Conservation (phyloP, 208 protist genomes). For the Wallacemonas sp. region DNA sequence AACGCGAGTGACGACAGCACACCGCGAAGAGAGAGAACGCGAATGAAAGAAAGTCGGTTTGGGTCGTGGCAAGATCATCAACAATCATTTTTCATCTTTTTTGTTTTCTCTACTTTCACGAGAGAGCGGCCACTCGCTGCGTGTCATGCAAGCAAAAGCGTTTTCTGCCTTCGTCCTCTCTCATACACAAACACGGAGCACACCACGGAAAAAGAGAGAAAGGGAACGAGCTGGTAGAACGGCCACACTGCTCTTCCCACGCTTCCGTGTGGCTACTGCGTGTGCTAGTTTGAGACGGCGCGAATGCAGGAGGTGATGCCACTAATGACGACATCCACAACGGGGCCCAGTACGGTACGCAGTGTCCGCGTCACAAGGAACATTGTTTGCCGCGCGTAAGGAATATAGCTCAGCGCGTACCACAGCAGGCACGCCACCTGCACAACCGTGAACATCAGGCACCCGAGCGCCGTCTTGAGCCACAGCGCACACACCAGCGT, state of each 20-base stretch:
- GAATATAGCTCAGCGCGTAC: slow-evolving; percentile 91
- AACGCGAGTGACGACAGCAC: no score
- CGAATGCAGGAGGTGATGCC: slow-evolving; percentile 25
- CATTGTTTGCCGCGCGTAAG: slow-evolving; percentile 74
- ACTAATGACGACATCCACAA: slow-evolving; percentile 23
- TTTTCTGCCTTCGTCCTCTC: no score
- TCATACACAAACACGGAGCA: not conserved
- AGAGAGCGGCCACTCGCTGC: no score
- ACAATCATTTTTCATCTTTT: no score
- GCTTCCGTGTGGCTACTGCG: no score
- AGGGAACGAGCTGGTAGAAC: not conserved
- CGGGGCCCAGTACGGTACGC: slow-evolving; percentile 15
- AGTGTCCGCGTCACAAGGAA: slow-evolving; percentile 7
- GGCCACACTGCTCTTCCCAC: no score
- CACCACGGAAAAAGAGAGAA: slow-evolving; percentile 1
- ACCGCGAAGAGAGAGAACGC: no score
- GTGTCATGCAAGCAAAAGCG: no score
- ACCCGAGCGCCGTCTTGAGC: slow-evolving; percentile 51
- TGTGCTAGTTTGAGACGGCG: not conserved
- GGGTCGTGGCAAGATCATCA: no score
- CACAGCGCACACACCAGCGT: slow-evolving; percentile 71
- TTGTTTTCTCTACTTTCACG: no score
- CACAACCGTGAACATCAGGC: slow-evolving; percentile 55
- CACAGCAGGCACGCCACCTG: slow-evolving; percentile 77
- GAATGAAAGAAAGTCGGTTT: no score